Evolutionary conservation across 2,329 filamentous ascomycete genomes (phyloP).

Genomic region (Pseudogymnoascus sp.): DNA sequence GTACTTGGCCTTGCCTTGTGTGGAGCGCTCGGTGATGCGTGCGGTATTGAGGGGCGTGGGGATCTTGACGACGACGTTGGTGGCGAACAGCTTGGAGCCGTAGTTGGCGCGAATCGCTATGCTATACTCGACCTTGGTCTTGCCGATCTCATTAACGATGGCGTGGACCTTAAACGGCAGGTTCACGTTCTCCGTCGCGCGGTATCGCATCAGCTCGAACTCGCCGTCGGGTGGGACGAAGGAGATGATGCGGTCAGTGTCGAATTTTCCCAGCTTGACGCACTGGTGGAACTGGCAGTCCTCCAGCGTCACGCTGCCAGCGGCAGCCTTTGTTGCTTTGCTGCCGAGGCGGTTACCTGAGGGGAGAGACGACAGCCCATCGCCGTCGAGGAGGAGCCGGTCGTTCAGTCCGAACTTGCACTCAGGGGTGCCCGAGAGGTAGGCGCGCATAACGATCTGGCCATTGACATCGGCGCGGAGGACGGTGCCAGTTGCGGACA

Average conservation of each 20-base stretch:
- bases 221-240: slow-evolving; percentile 96
- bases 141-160: slow-evolving; percentile 95
- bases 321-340: slow-evolving; percentile 90
- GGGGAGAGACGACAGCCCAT: slow-evolving; percentile 55
- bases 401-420: slow-evolving; percentile 99
- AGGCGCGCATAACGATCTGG: slow-evolving; percentile 97
- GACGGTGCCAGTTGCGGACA: slow-evolving; percentile 95
- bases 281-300: slow-evolving; percentile 99
- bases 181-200: slow-evolving; percentile 97
- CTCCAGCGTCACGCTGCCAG: slow-evolving; percentile 89
- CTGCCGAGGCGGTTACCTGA: slow-evolving; percentile 70
- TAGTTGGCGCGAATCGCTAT: slow-evolving; percentile 97
- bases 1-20: slow-evolving; percentile 95
- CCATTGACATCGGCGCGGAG: slow-evolving; percentile 93
- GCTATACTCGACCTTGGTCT: slow-evolving; percentile 97
- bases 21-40: slow-evolving; percentile 83
- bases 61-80: slow-evolving; percentile 89
- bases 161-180: slow-evolving; percentile 97
- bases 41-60: slow-evolving; percentile 96
- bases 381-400: slow-evolving; percentile 77
- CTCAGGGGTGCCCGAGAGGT: slow-evolving; percentile 90
- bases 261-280: slow-evolving; percentile 94
- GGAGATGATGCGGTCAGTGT: slow-evolving; percentile 91
- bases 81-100: slow-evolving; percentile 90
- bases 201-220: slow-evolving; percentile 98